Evolutionary conservation across 768 basidiomycete species (phyloP).

Genomic region (Cystobasidium ongulense): DNA sequence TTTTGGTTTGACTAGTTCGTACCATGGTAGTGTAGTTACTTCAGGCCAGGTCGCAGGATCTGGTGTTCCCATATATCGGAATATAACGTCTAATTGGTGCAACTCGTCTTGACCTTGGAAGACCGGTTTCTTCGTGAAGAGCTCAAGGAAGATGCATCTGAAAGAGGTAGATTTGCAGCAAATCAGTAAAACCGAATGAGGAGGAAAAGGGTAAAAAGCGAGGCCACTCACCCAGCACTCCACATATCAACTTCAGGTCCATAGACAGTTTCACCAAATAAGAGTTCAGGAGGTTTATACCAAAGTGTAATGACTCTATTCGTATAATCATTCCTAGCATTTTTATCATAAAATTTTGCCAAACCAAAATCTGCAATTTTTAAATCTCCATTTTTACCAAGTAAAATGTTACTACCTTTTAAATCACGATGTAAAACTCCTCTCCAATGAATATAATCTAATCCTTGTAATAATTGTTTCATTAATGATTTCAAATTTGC

Average conservation of each 20-base stretch:
- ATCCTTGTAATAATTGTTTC: slow-evolving; percentile 86
- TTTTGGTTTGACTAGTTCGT: slow-evolving; percentile 90
- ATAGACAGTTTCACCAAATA: slow-evolving; percentile 92
- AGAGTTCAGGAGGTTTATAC: slow-evolving; percentile 91
- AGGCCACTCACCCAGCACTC: slow-evolving; percentile 77
- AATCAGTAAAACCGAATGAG: background rate
- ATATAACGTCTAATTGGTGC: slow-evolving; percentile 87
- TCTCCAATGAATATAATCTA: slow-evolving; percentile 90
- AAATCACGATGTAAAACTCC: slow-evolving; percentile 97
- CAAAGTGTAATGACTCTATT: slow-evolving; percentile 97
- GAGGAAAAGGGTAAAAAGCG: background rate
- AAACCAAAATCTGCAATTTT: slow-evolving; percentile 97
- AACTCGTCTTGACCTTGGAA: slow-evolving; percentile 99
- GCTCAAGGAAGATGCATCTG: slow-evolving; percentile 97
- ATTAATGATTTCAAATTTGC: slow-evolving; percentile 93
- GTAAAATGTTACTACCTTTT: slow-evolving; percentile 95
- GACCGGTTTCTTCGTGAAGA: slow-evolving; percentile 89
- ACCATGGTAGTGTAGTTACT: slow-evolving; percentile 83
- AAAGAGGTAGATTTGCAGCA: background rate
- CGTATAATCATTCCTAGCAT: slow-evolving; percentile 85
- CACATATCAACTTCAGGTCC: slow-evolving; percentile 98
- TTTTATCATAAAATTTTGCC: slow-evolving; percentile 90
- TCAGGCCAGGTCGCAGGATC: slow-evolving; percentile 57
- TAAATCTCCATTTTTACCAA: slow-evolving; percentile 82
- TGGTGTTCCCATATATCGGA: slow-evolving; percentile 83